Evolutionary conservation across 352 stramenopile species (phyloP).

Genomic region (Pythium pectinolyticum): DNA sequence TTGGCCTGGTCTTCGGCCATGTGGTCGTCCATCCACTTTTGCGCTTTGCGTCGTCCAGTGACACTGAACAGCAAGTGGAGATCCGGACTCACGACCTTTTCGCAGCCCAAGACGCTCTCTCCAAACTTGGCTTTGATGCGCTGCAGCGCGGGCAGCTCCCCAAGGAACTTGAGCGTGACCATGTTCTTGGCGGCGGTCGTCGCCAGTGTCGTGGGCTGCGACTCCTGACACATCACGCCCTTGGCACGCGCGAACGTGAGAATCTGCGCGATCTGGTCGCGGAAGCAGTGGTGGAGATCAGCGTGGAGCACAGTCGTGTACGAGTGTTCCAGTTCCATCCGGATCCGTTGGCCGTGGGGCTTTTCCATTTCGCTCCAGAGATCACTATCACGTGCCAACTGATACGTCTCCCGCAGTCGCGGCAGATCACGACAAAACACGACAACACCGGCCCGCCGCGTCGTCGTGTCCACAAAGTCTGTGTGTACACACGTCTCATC

Average conservation of each 20-base stretch:
- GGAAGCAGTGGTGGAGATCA: not conserved
- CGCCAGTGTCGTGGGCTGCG: too few relatives aligned
- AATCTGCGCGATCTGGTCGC: not conserved
- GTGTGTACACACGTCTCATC: not conserved
- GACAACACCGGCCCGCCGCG: not conserved
- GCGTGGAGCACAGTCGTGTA: not conserved
- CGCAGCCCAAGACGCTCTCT: not conserved
- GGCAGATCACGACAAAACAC: not conserved
- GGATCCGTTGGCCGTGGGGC: not conserved
- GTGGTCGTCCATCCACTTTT: conserved; percentile 7
- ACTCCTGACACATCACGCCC: not conserved
- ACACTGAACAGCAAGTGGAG: not conserved
- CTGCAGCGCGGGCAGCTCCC: too few relatives aligned
- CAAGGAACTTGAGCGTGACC: not conserved
- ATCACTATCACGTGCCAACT: too few relatives aligned
- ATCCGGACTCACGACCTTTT: not conserved
- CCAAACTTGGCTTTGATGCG: not conserved
- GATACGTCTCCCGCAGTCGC: not conserved
- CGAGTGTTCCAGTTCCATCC: not conserved
- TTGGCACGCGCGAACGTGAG: not conserved
- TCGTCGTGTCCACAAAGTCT: not conserved
- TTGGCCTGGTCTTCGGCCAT: conserved; percentile 1
- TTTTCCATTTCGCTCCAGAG: not conserved
- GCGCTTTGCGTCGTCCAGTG: not conserved
- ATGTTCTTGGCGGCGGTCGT: not conserved